Conservation (phyloP, 352 stramenopile genomes). For the Globisporangium okanoganense region DNA sequence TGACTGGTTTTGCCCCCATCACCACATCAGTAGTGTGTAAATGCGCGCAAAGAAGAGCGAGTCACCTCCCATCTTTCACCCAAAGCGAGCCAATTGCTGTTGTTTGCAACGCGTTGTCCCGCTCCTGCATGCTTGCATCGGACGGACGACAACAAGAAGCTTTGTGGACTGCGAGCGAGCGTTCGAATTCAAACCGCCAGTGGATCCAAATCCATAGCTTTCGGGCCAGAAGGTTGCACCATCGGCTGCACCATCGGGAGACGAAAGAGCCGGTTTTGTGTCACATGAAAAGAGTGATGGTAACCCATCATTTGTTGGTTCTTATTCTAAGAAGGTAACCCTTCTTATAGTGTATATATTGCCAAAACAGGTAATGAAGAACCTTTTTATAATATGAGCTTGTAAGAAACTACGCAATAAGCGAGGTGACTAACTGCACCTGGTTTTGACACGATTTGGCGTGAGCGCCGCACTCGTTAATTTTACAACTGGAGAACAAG, state of each 20-base stretch:
- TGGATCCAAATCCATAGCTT: too few species aligned
- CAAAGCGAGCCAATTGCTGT: background rate
- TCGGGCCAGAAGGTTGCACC: background rate
- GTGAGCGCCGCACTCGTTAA: background rate
- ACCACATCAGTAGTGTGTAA: background rate
- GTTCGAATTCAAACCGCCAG: background rate
- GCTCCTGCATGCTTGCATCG: background rate
- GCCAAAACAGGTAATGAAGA: accelerated
- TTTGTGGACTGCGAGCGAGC: background rate
- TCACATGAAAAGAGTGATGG: background rate
- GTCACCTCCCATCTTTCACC: constrained; percentile 3
- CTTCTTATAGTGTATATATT: too few species aligned
- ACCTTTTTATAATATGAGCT: background rate
- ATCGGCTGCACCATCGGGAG: background rate
- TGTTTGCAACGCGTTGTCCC: background rate
- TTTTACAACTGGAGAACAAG: background rate
- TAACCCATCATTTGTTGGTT: background rate
- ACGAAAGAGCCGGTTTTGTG: constrained; percentile 1
- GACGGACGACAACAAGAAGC: background rate
- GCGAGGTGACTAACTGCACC: background rate
- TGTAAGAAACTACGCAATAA: background rate
- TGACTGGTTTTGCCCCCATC: background rate
- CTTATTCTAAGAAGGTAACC: too few species aligned
- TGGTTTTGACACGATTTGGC: background rate
- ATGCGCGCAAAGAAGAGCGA: constrained; percentile 1